Conservation (phyloP, 2,329 filamentous ascomycete genomes). For the Helicocarpus griseus region DNA sequence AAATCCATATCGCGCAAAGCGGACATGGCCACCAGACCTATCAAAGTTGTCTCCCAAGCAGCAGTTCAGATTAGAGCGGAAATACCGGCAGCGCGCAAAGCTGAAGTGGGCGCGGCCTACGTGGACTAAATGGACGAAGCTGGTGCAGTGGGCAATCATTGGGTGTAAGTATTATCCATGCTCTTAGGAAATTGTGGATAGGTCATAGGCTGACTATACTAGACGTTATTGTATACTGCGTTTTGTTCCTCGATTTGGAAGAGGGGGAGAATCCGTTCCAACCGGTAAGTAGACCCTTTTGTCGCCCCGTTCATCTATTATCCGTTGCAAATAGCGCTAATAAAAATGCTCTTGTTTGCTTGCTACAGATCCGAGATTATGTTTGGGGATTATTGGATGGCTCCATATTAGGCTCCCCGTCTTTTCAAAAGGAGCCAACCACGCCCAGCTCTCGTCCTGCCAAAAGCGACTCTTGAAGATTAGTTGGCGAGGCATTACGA, state of each 20-base stretch:
- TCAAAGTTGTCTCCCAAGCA: slow-evolving; percentile 52
- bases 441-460: background rate
- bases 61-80: slow-evolving; percentile 58
- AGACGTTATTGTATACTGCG: slow-evolving; percentile 35
- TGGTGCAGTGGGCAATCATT: slow-evolving; percentile 48
- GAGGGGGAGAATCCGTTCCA: slow-evolving; percentile 32
- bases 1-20: slow-evolving; percentile 52
- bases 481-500: background rate
- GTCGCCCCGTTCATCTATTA: background rate
- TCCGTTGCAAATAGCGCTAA: background rate
- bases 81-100: slow-evolving; percentile 52
- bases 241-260: slow-evolving; percentile 36
- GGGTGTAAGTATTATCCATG: slow-evolving; percentile 32
- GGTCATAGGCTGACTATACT: slow-evolving; percentile 9
- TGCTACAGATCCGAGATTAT: slow-evolving; percentile 2
- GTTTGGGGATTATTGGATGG: background rate
- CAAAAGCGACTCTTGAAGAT: background rate
- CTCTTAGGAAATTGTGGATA: background rate
- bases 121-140: slow-evolving; percentile 49
- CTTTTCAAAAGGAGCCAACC: slow-evolving; percentile 1
- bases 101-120: slow-evolving; percentile 51
- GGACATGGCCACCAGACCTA: slow-evolving; percentile 57
- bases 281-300: slow-evolving; percentile 22
- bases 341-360: background rate
- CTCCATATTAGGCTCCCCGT: background rate